A percentile compares a stretch with the other conserved stretches of the same genome.
Evolutionary conservation across 108 stramenopile genomes (phyloP).

Genomic region (Fragilariopsis cylindrus): DNA sequence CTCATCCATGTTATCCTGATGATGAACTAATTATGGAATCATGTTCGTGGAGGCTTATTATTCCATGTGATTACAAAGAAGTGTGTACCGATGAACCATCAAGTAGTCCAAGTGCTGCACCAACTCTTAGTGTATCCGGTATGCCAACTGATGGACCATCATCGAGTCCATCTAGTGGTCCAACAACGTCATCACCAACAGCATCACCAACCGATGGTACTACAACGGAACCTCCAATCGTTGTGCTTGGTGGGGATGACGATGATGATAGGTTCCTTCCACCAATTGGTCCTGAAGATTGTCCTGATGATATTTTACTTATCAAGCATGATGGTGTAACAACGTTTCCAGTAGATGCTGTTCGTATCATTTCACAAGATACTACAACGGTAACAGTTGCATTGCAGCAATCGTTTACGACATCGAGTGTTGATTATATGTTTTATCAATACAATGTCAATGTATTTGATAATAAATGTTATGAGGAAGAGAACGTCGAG

Average conservation of each 20-base stretch:
- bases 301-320: background rate
- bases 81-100: background rate
- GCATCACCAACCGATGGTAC: background rate
- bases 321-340: background rate
- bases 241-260: background rate
- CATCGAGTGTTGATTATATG: background rate
- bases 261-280: too few relatives aligned
- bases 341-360: background rate
- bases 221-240: background rate
- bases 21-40: background rate
- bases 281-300: background rate
- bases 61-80: background rate
- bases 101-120: background rate
- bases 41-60: constrained; percentile 6
- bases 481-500: background rate
- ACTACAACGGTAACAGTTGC: background rate
- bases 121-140: background rate
- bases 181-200: background rate
- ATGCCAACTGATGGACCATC: background rate
- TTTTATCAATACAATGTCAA: constrained; percentile 3
- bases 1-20: constrained; percentile 2
- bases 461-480: constrained; percentile 4
- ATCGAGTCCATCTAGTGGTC: background rate
- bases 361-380: background rate
- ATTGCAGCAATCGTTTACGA: background rate